Evolutionary conservation across 1,284 basidiomycete genomes (phyloP), one percentile per base, ranked within the genome.

Genomic region (Ustilago xerochloae): DNA sequence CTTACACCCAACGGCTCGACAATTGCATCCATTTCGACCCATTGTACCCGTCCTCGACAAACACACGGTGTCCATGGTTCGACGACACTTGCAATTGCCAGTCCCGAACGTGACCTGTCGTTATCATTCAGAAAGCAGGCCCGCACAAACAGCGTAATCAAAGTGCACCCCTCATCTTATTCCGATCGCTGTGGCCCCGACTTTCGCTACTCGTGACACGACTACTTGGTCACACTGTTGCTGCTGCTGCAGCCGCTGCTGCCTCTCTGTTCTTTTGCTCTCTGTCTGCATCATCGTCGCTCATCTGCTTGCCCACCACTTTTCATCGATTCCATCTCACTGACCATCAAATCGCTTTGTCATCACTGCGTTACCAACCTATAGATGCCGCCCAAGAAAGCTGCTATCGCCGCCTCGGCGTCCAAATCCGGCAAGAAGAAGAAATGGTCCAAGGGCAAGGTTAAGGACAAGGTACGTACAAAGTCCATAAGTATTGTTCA

Each of bases 371-470:
- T 33, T 7, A 10, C 28, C 10, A 30, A 39, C 26, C 29, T 22
- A 15, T 18, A 81, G 80, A 82, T 84, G 82, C 82, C 82, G 63
- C 81, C 81, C 63, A 84, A 83, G 82, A 84, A 84, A 80, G 75
- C 80, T 69, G 82, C 82, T 61, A 84, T 84, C 67, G 74, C 77
- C 67, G 81, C 82, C 51, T 78, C 81, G 62, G 82, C 82, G 73
- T 63, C 75, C 70, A 83, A 83, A 75, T 67, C 72, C 10, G 70
- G 91, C 76, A 97, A 97, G 90, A 98, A 98, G 90, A 98, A 98
- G 92, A 98, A 98, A 90, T 98, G 95, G 95, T 97, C 94, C 81
- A 98, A 98, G 90, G 95, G 95, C 87, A 97, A 97, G 88, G 94
- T 97, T 86, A 97, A 97, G 91, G 94, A 97, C 88, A 97, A 97